phyloP scores from a whole-genome alignment of 495 filamentous ascomycete species.

The Antarctomyces pellizariae region DNA sequence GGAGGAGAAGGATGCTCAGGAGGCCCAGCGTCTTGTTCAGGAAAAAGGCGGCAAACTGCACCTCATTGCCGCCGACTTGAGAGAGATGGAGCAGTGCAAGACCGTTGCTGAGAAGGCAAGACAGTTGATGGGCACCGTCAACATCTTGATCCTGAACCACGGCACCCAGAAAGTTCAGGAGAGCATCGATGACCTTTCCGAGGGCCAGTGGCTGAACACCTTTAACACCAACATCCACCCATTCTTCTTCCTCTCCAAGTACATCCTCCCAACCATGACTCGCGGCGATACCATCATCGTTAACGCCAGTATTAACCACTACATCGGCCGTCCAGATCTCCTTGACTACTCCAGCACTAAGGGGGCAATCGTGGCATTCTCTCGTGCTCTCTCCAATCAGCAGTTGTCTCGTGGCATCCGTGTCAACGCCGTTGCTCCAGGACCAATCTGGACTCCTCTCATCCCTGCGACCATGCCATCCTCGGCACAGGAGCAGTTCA shows the following conservation, averaged over 20 bases:
- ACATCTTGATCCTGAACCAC: constrained; percentile 67
- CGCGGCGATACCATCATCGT: constrained; percentile 64
- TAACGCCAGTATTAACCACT: constrained; percentile 60
- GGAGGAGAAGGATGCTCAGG: constrained; percentile 54
- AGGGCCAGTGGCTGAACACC: constrained; percentile 60
- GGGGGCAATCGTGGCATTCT: constrained; percentile 66
- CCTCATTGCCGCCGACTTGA: constrained; percentile 35
- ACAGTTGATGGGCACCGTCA: constrained; percentile 37
- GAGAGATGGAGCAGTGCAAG: constrained; percentile 38
- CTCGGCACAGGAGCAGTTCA: constrained; percentile 46
- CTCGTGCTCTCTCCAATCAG: constrained; percentile 55
- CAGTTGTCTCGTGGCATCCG: constrained; percentile 48
- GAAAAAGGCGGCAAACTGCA: constrained; percentile 37
- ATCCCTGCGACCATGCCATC: constrained; percentile 59
- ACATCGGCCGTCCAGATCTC: constrained; percentile 59
- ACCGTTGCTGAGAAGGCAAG: constrained; percentile 42
- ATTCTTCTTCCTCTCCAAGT: constrained; percentile 57
- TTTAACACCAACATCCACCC: constrained; percentile 61
- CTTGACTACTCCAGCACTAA: constrained; percentile 75
- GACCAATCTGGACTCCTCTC: constrained; percentile 67
- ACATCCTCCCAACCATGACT: constrained; percentile 52
- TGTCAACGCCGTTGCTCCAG: constrained; percentile 62
- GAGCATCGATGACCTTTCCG: constrained; percentile 48
- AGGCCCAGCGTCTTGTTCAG: constrained; percentile 47
- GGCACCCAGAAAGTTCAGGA: constrained; percentile 51